phyloP scores from a whole-genome alignment of 2,329 filamentous ascomycete genomes.

The Aspergillus tamarii region DNA sequence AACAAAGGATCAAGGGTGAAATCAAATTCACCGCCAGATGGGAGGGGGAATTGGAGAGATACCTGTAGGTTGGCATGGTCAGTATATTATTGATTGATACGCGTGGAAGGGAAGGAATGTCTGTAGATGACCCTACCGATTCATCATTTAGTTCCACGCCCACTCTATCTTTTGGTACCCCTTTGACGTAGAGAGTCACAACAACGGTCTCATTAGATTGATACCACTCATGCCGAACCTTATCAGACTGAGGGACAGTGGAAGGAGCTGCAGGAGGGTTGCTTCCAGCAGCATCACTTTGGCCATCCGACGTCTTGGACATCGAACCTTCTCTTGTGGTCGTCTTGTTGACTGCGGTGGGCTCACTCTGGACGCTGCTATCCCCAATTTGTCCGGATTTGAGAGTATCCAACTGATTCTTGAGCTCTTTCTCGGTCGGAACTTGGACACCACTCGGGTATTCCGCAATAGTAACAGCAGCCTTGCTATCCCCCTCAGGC shows the following conservation, averaged over 20 bases:
- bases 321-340: slow-evolving; percentile 2
- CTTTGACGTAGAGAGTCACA: slow-evolving; percentile 68
- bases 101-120: slow-evolving; percentile 20
- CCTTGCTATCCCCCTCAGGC: slow-evolving; percentile 53
- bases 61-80: slow-evolving; percentile 40
- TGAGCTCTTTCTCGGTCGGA: slow-evolving; percentile 45
- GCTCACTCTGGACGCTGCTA: neutral
- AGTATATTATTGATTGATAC: slow-evolving; percentile 19
- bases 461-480: slow-evolving; percentile 53
- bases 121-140: slow-evolving; percentile 41
- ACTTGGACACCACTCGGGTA: slow-evolving; percentile 53
- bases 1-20: slow-evolving; percentile 70
- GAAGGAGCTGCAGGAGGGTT: neutral
- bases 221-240: slow-evolving; percentile 72
- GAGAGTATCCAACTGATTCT: slow-evolving; percentile 36
- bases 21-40: slow-evolving; percentile 57
- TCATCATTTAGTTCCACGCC: slow-evolving; percentile 55
- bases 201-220: slow-evolving; percentile 64
- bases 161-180: slow-evolving; percentile 60
- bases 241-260: slow-evolving; percentile 43
- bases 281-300: slow-evolving; percentile 4
- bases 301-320: slow-evolving; percentile 10
- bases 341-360: slow-evolving; percentile 6
- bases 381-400: slow-evolving; percentile 29
- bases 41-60: slow-evolving; percentile 62